Percentiles rank a stretch among this genome's conserved stretches.
phyloP scores from a whole-genome alignment of 2,329 filamentous ascomycete species.

The Alternaria solani region DNA sequence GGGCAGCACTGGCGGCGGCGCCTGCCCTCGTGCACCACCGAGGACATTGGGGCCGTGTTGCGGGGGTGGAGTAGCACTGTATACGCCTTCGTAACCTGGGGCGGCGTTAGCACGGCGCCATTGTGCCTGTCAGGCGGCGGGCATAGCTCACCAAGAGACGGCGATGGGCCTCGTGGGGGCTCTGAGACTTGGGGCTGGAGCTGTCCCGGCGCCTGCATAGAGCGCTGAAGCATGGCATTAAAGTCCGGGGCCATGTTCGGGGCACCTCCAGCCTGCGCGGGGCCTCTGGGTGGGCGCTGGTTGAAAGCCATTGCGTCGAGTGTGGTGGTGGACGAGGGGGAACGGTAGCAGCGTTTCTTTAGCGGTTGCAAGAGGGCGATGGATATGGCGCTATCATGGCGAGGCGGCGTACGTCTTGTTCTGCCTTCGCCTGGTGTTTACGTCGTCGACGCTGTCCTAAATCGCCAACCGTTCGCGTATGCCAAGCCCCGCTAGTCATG shows the following conservation, averaged over 20 bases:
- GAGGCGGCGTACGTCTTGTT: constrained; percentile 28
- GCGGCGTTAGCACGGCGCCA: constrained; percentile 26
- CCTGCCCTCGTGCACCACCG: constrained; percentile 36
- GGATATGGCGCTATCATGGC: constrained; percentile 41
- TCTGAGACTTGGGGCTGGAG: constrained; percentile 32
- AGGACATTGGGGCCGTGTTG: constrained; percentile 56
- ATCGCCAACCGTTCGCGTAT: constrained; percentile 23
- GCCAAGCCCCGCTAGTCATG: constrained; percentile 25
- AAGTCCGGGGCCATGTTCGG: constrained; percentile 44
- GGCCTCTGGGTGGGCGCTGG: constrained; percentile 38
- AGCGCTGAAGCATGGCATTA: constrained; percentile 50
- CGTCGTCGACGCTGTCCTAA: constrained; percentile 23
- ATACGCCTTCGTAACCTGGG: constrained; percentile 48
- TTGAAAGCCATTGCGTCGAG: constrained; percentile 37
- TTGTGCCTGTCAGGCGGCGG: constrained; percentile 3
- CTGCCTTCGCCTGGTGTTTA: constrained; percentile 26
- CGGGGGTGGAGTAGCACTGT: constrained; percentile 55
- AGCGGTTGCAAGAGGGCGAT: constrained; percentile 32
- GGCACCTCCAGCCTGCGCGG: constrained; percentile 40
- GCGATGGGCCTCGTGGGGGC: constrained; percentile 32
- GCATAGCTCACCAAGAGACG: constrained; percentile 36
- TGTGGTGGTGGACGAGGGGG: constrained; percentile 12
- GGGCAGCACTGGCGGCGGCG: constrained; percentile 39
- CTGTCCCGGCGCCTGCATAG: constrained; percentile 41
- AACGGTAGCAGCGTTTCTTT: constrained; percentile 11